Evolutionary conservation across 331 rosid species (phyloP).

Genomic region (Prunus yedoensis): DNA sequence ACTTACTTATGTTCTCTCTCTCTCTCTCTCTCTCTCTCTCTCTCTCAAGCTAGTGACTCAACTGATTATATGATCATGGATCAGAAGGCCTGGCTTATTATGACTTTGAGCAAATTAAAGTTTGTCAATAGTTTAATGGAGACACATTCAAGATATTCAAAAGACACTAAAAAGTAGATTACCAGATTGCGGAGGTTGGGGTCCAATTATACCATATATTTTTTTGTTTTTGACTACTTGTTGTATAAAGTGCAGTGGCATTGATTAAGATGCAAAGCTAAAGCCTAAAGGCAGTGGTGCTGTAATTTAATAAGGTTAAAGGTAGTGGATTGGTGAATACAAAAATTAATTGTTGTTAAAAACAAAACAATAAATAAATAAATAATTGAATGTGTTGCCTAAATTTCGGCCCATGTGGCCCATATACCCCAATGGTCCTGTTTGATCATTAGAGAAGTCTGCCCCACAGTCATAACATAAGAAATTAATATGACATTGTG

Average conservation of each 20-base stretch:
- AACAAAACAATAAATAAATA: too few relatives aligned
- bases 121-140: conserved; percentile 6
- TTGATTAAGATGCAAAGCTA: conserved; percentile 45
- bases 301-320: conserved; percentile 26
- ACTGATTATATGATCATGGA: conserved; percentile 26
- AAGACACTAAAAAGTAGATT: conserved; percentile 36
- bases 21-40: conserved; percentile 23
- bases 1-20: conserved; percentile 29
- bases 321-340: conserved; percentile 33
- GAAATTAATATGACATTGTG: neutral
- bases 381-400: conserved; percentile 3
- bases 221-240: conserved; percentile 45
- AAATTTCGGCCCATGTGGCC: conserved; percentile 45
- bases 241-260: conserved; percentile 50
- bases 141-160: conserved; percentile 27
- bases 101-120: neutral
- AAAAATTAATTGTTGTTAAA: conserved; percentile 7
- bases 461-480: neutral
- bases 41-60: conserved; percentile 1
- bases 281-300: conserved; percentile 26
- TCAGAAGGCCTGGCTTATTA: conserved; percentile 17
- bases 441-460: conserved; percentile 10
- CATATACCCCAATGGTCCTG: conserved; percentile 27
- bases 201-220: conserved; percentile 32
- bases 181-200: conserved; percentile 34